Evolutionary conservation across 768 basidiomycete species (phyloP).

Genomic region (Boletus vinaceobasis): DNA sequence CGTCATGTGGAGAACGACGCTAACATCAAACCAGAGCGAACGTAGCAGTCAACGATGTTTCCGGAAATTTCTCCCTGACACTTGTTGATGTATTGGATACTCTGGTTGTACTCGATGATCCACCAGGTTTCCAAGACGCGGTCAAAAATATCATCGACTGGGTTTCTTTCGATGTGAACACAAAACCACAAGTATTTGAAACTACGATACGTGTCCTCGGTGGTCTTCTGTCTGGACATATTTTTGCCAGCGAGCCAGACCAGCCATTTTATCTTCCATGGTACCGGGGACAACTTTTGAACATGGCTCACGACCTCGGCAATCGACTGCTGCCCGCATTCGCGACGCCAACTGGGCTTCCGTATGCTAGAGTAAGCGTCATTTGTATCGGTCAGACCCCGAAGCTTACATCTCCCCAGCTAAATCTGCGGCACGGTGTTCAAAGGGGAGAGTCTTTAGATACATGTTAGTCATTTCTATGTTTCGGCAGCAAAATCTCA

Average conservation of each 20-base stretch:
- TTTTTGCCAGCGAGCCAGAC: conserved; percentile 64
- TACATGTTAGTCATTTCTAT: conserved; percentile 61
- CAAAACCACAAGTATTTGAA: conserved; percentile 98
- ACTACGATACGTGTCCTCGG: conserved; percentile 93
- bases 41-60: conserved; percentile 84
- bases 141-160: conserved; percentile 76
- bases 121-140: conserved; percentile 75
- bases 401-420: conserved; percentile 37
- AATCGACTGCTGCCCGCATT: conserved; percentile 87
- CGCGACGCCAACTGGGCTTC: conserved; percentile 85
- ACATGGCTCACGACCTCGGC: conserved; percentile 84
- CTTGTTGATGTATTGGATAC: conserved; percentile 84
- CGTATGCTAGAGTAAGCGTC: conserved; percentile 73
- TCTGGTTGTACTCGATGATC: conserved; percentile 82
- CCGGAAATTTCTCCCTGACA: conserved; percentile 88
- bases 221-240: conserved; percentile 82
- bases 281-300: conserved; percentile 79
- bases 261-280: conserved; percentile 76
- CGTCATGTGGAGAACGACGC: conserved; percentile 2
- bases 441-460: conserved; percentile 71
- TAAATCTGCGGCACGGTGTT: conserved; percentile 82
- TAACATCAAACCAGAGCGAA: conserved; percentile 48
- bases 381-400: neutral
- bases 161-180: conserved; percentile 91
- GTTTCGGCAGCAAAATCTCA: conserved; percentile 2